These are phyloP conservation scores for Colletotrichum nymphaeae DNA, from an alignment of 2,329 filamentous ascomycete genomes.

Conservation along the genomic window DNA sequence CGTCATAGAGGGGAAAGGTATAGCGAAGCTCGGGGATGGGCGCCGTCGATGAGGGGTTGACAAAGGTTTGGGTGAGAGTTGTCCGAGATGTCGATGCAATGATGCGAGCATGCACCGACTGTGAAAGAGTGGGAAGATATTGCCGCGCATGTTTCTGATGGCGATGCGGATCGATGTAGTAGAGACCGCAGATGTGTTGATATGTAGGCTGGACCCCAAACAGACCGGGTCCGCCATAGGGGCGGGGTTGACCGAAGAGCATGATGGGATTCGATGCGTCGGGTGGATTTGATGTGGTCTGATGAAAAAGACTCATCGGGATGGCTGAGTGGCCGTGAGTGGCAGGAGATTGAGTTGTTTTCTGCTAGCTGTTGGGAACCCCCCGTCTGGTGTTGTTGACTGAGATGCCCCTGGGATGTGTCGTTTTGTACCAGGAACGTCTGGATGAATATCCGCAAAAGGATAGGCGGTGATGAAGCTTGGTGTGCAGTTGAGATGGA, in stretches of 20 bases:
- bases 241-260: neutral
- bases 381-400: neutral
- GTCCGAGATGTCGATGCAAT: slow-evolving; percentile 63
- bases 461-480: neutral
- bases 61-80: slow-evolving; percentile 67
- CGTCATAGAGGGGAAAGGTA: slow-evolving; percentile 78
- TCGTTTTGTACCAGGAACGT: neutral
- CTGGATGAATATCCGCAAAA: neutral
- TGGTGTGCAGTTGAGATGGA: neutral
- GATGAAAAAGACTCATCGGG: neutral
- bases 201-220: neutral
- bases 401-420: neutral
- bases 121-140: slow-evolving; percentile 69
- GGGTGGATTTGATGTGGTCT: neutral
- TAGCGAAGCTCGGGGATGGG: slow-evolving; percentile 65
- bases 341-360: neutral
- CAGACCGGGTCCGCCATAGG: neutral
- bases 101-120: slow-evolving; percentile 71
- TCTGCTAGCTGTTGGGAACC: neutral
- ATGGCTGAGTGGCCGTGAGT: neutral
- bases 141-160: slow-evolving; percentile 32
- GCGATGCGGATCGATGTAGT: slow-evolving; percentile 38
- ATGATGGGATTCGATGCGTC: neutral
- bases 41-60: slow-evolving; percentile 59
- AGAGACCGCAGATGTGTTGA: slow-evolving; percentile 49